A percentile compares a stretch with the other conserved stretches of the same genome.
Conservation (phyloP, 2,329 filamentous ascomycete genomes). For the Fusarium pininemorale region DNA sequence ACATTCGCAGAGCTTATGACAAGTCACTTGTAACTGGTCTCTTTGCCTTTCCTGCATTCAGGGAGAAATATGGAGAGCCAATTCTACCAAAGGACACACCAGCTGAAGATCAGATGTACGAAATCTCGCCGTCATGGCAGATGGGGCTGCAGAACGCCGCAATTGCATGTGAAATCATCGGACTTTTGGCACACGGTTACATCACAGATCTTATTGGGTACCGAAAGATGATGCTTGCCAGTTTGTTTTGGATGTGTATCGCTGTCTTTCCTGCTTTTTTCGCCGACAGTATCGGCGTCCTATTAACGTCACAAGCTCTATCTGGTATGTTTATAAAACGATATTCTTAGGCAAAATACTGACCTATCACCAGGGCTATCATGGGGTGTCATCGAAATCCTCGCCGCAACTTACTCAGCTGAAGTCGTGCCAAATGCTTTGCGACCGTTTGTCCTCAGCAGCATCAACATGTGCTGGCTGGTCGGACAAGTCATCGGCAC, state of each 20-base stretch:
- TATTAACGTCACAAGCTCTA: conserved; percentile 49
- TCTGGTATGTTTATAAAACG: conserved; percentile 26
- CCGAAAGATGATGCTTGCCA: conserved; percentile 50
- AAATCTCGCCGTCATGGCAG: conserved; percentile 45
- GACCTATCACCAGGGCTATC: conserved; percentile 39
- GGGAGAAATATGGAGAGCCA: conserved; percentile 32
- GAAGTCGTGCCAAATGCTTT: conserved; percentile 48
- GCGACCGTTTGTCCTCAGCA: conserved; percentile 49
- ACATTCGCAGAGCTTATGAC: conserved; percentile 25
- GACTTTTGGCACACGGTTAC: conserved; percentile 53
- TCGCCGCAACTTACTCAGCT: conserved; percentile 53
- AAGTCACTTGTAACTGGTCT: conserved; percentile 36
- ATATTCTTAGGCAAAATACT: not conserved
- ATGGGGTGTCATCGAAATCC: conserved; percentile 49
- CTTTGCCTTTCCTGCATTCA: conserved; percentile 36
- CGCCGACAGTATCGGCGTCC: conserved; percentile 44
- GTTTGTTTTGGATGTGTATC: conserved; percentile 46
- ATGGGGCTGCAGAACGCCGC: conserved; percentile 38
- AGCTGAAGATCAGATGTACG: conserved; percentile 43
- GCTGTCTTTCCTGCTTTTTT: conserved; percentile 54
- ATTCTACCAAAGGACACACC: conserved; percentile 3
- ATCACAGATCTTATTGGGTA: conserved; percentile 51
- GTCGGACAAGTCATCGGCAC: conserved; percentile 52
- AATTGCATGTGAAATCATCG: conserved; percentile 43
- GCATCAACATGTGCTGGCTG: conserved; percentile 55